Percentiles rank a stretch among this genome's conserved stretches.
These are phyloP conservation scores for Peterozyma xylosa DNA, from an alignment of 805 yeast genomes.

Conservation along the genomic window DNA sequence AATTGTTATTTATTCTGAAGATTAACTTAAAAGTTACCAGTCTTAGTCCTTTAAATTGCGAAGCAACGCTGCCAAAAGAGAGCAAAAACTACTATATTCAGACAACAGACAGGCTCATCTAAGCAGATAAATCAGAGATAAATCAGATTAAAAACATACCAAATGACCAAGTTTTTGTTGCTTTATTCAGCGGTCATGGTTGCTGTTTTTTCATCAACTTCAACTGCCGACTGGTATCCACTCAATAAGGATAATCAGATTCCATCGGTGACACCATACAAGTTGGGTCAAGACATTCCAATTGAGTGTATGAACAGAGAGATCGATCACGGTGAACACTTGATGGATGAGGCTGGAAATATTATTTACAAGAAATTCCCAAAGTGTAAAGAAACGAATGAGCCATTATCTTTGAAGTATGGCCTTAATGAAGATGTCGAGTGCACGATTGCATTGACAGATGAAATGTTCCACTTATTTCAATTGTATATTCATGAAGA, in stretches of 20 bases:
- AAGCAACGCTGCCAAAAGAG: too few species aligned
- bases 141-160: too few species aligned
- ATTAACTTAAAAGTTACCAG: neutral
- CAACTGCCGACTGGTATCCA: constrained; percentile 5
- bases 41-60: too few species aligned
- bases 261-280: constrained; percentile 4
- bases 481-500: constrained; percentile 75
- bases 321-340: constrained; percentile 72
- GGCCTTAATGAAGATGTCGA: constrained; percentile 42
- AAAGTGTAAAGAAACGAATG: constrained; percentile 54
- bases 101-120: too few species aligned
- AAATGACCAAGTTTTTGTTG: too few species aligned
- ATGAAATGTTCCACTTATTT: constrained; percentile 62
- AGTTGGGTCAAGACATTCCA: constrained; percentile 32
- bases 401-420: constrained; percentile 49
- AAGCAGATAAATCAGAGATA: too few species aligned
- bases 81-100: too few species aligned
- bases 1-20: neutral
- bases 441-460: constrained; percentile 57
- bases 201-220: too few species aligned
- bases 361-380: constrained; percentile 56
- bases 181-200: too few species aligned
- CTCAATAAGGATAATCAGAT: neutral
- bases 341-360: constrained; percentile 52
- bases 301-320: constrained; percentile 60